Base-by-base conservation (phyloP, 306 rosid species). In the Fagus sylvatica region DNA sequence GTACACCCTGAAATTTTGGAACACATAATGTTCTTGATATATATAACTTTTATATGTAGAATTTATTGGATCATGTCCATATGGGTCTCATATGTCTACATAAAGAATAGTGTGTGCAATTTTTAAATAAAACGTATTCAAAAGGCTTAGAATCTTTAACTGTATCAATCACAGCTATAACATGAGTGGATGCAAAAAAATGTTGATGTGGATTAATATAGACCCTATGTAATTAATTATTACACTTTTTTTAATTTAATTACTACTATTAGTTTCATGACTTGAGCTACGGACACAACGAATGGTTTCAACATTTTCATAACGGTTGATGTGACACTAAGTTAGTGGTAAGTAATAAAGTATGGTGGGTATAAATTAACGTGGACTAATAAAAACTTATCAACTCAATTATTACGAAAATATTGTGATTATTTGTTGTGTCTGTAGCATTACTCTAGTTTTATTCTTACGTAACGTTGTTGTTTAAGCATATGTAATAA, bases 1-100 rank as follows among this genome's bases (percentile, higher is more conserved):
- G 73, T 42, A 41, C 79, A 85, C 76, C 81, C 81, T 46, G 37
- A 85, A 85, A 72, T 75, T 39, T 73, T 78, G 84, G 85, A 75
- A 75, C 69, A 51, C 71, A 74, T 19, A 4, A 53, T 61, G 28
- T 19, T 56, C 13, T 56, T 19, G n/a, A 8, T 8, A n/a, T 56
- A 22, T 56, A 22, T 19, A 55, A n/a, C 10, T 56, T 19, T 9
- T 19, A 30, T 46, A 22, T 46, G 51, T 46, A 46, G 11, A 46
- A 46, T 46, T 46, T 46, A 46, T 46, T 22, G 28, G 28, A 22
- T 22, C 28, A 22, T 22, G 28, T 22, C 28, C 28, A 22, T 22
- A 22, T 22, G 28, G 28, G 28, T 22, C 28, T 22, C 28, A 22
- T 22, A 22, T 12, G 11, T 46, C 51, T 46, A 46, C 51, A 46